A percentile compares a stretch with the other conserved stretches of the same genome.
Conservation (phyloP, 2,329 filamentous ascomycete genomes). For the Colletotrichum agaves region DNA sequence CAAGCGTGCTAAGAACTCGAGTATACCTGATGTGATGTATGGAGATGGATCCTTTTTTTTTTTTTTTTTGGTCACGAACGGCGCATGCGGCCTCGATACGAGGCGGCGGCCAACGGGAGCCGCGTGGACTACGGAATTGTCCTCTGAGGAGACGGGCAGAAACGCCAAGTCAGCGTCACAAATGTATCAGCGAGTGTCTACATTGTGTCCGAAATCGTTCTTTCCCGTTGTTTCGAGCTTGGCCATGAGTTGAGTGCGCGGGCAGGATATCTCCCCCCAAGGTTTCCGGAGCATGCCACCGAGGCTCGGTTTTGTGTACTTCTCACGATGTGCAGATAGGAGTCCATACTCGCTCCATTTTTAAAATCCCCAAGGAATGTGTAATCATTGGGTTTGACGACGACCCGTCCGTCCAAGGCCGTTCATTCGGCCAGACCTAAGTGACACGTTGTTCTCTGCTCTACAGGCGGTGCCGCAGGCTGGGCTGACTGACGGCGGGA, state of each 20-base stretch:
- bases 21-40: neutral
- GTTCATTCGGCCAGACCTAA: neutral
- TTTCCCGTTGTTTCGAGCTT: neutral
- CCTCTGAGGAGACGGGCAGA: neutral
- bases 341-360: no score
- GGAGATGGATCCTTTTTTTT: no score
- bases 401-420: neutral
- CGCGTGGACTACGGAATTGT: neutral
- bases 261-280: neutral
- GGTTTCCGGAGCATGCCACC: neutral
- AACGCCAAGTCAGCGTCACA: neutral
- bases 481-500: no score
- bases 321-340: neutral
- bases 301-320: neutral
- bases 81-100: conserved; percentile 12
- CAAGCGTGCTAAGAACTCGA: neutral
- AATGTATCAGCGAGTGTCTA: neutral
- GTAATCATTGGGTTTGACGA: neutral
- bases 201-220: neutral
- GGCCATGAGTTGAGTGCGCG: neutral
- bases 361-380: no score
- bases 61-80: no score
- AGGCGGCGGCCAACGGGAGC: conserved; percentile 7
- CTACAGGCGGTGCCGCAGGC: neutral
- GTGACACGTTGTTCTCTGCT: neutral